Evolutionary conservation across 2,329 filamentous ascomycete species (phyloP), one percentile per base, ranked within the genome.

Genomic region (Aspergillus sp.): DNA sequence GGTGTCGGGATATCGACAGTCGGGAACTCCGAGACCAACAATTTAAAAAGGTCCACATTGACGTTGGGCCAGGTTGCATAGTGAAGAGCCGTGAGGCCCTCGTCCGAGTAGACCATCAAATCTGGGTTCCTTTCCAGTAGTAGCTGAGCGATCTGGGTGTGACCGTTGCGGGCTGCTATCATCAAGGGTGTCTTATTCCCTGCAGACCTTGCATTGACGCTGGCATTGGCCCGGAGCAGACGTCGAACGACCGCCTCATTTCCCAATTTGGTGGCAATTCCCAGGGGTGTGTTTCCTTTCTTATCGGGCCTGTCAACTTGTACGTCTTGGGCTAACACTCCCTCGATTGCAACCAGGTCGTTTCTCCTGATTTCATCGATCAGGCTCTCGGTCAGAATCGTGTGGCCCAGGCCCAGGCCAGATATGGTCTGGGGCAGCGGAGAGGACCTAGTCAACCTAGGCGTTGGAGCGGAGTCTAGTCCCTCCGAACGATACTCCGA

Each of bases 41-140:
- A 40, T 6, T 9, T 8, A 33, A 58, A 44, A 13, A 53, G 14
- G 3, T 17, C 35, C 4, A n/a, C 13, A n/a, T 14, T 11, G 16
- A n/a, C 35, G 2, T 17, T 38, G 1, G 6, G 2, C 2, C 10
- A 38, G 14, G 53, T 51, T 13, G 55, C 53, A 14, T 56, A 58
- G 42, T 58, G 55, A 4, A 58, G 44, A 16, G 45, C 26, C 3
- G 36, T 55, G 13, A 33, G 47, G 22, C 53, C 53, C 16, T 53
- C 42, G 4, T 35, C 3, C 5, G 50, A 58, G 20, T n/a, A 38
- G 3, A 11, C 16, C 36, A 17, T 24, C 10, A 14, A 41, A 20
- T 58, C 16, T 4, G 55, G 53, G 8, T 32, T 36, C 10, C 40
- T 4, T 1, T 32, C 4, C 13, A 58, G 30, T 2, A 58, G 42